Evolutionary conservation across 495 filamentous ascomycete genomes (phyloP).

Genomic region (Cryomyces minteri): DNA sequence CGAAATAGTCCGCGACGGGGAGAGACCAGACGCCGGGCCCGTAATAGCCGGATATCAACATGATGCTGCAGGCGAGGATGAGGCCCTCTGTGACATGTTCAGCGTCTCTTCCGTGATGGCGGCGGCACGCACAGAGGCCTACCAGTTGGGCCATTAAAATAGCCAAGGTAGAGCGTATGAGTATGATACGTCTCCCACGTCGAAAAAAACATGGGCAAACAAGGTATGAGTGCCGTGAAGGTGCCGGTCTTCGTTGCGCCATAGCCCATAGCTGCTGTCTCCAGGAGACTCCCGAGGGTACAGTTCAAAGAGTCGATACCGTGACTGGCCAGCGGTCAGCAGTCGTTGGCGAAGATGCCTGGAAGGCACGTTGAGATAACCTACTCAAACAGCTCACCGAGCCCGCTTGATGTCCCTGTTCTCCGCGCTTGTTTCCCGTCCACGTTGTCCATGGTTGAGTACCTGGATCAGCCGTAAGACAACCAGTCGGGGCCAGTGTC

Average conservation of each 20-base stretch:
- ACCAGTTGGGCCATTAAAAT: conserved; percentile 87
- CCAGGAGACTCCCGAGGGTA: conserved; percentile 72
- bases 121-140: not conserved
- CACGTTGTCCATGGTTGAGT: conserved; percentile 96
- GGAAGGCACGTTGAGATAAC: conserved; percentile 8
- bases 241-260: conserved; percentile 66
- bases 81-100: conserved; percentile 48
- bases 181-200: conserved; percentile 99
- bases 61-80: conserved; percentile 67
- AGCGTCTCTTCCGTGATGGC: not conserved
- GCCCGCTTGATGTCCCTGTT: conserved; percentile 83
- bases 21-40: conserved; percentile 78
- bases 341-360: too few relatives aligned
- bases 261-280: conserved; percentile 81
- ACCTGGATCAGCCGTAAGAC: conserved; percentile 28
- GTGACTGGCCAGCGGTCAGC: conserved; percentile 37
- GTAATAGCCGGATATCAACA: conserved; percentile 71
- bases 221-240: conserved; percentile 80
- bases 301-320: conserved; percentile 97
- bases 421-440: conserved; percentile 94
- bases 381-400: conserved; percentile 92
- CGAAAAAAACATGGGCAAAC: conserved; percentile 96
- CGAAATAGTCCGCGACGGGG: conserved; percentile 45
- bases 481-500: conserved; percentile 2
- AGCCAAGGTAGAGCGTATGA: conserved; percentile 89